Evolutionary conservation across 164 flowering plant genomes (phyloP).

Genomic region (Buxus sempervirens): DNA sequence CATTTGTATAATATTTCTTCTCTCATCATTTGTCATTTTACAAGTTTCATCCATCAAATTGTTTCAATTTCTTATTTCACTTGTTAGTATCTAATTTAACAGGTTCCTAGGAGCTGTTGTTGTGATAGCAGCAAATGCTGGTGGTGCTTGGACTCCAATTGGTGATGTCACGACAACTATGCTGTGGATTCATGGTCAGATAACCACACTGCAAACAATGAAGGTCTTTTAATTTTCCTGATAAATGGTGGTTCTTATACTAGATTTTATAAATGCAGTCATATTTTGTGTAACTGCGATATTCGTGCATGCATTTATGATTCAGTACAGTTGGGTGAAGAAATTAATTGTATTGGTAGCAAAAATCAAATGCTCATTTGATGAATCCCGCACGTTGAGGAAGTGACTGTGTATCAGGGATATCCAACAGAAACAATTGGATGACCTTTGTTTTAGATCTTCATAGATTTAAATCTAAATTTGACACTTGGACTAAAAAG

Average conservation of each 20-base stretch:
- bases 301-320: not conserved
- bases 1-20: no score
- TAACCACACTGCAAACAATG: conserved; percentile 86
- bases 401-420: not conserved
- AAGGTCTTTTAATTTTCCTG: conserved; percentile 39
- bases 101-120: conserved; percentile 96
- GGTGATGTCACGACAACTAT: conserved; percentile 98
- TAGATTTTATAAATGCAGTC: not conserved
- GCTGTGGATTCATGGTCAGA: conserved; percentile 99
- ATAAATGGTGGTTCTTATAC: not conserved
- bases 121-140: conserved; percentile 98
- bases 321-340: not conserved
- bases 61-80: conserved; percentile 9
- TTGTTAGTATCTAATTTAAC: conserved; percentile 12
- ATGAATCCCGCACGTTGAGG: not conserved
- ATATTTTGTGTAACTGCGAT: not conserved
- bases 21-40: not conserved
- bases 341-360: not conserved
- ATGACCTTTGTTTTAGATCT: not conserved
- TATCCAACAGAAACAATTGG: not conserved
- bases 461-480: no score
- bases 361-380: not conserved
- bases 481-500: no score
- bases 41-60: not conserved
- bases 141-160: conserved; percentile 99